phyloP scores from a whole-genome alignment of 495 filamentous ascomycete genomes.

The Sabuloglossum arenarium region DNA sequence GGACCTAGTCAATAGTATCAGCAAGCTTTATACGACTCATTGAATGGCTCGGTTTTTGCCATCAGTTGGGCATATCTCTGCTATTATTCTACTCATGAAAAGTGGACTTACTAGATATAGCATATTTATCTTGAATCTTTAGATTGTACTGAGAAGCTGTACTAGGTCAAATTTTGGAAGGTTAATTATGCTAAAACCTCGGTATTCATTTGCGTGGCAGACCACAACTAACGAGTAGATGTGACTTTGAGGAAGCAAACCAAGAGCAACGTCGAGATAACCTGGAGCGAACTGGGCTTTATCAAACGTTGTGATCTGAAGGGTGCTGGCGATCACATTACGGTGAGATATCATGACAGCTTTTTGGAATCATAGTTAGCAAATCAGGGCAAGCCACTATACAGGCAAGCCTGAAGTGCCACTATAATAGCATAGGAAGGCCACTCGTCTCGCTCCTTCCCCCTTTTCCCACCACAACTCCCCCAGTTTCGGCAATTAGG shows the following conservation, averaged over 20 bases:
- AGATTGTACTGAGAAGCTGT: conserved; percentile 40
- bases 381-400: conserved; percentile 7
- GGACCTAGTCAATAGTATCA: conserved; percentile 31
- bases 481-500: conserved; percentile 37
- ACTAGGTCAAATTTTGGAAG: conserved; percentile 69
- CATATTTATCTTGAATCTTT: conserved; percentile 47
- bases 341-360: conserved; percentile 81
- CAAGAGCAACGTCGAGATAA: conserved; percentile 34
- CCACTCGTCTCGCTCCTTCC: conserved; percentile 52
- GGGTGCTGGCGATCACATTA: conserved; percentile 70
- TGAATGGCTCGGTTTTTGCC: no score
- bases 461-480: conserved; percentile 48
- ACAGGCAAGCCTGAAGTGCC: conserved; percentile 76
- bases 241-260: conserved; percentile 65
- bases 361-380: conserved; percentile 34
- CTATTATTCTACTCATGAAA: no score
- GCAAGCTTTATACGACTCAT: no score
- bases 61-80: no score
- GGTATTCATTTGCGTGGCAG: conserved; percentile 43
- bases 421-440: conserved; percentile 78
- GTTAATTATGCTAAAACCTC: conserved; percentile 61
- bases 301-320: conserved; percentile 42
- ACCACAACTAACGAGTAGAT: conserved; percentile 74
- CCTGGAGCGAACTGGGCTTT: conserved; percentile 18
- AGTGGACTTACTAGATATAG: conserved; percentile 49